These are phyloP conservation scores for Colletotrichum sp. DNA, from an alignment of 2,329 filamentous ascomycete genomes.

Conservation along the genomic window DNA sequence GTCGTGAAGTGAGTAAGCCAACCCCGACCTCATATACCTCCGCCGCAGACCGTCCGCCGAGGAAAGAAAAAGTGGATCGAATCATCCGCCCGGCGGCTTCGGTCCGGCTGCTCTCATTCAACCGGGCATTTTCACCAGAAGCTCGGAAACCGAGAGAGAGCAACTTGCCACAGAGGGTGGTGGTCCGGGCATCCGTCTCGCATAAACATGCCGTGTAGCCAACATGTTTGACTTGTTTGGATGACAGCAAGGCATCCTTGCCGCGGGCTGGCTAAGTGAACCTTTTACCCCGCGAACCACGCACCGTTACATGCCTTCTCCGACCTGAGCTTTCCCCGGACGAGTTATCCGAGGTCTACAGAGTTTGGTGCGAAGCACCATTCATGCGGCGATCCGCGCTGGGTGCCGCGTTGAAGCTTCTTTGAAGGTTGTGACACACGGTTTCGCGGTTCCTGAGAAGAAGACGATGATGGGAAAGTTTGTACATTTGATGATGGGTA, in stretches of 20 bases:
- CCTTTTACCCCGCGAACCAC: slow-evolving; percentile 4
- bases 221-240: neutral
- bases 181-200: neutral
- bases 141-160: neutral
- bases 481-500: slow-evolving; percentile 8
- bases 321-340: neutral
- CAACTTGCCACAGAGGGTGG: neutral
- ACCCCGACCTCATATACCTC: neutral
- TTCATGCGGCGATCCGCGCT: neutral
- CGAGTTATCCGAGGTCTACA: neutral
- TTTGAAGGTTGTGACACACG: neutral
- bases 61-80: neutral
- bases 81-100: neutral
- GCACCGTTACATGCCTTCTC: neutral
- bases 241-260: slow-evolving; percentile 17
- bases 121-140: neutral
- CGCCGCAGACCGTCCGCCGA: neutral
- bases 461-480: neutral
- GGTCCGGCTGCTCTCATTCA: neutral
- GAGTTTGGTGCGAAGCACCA: neutral
- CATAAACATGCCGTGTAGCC: neutral
- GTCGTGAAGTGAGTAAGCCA: neutral
- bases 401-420: neutral
- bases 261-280: neutral
- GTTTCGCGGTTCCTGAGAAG: neutral